Evolutionary conservation across 2,329 filamentous ascomycete genomes (phyloP).

Genomic region (Acephala macrosclerotiorum): DNA sequence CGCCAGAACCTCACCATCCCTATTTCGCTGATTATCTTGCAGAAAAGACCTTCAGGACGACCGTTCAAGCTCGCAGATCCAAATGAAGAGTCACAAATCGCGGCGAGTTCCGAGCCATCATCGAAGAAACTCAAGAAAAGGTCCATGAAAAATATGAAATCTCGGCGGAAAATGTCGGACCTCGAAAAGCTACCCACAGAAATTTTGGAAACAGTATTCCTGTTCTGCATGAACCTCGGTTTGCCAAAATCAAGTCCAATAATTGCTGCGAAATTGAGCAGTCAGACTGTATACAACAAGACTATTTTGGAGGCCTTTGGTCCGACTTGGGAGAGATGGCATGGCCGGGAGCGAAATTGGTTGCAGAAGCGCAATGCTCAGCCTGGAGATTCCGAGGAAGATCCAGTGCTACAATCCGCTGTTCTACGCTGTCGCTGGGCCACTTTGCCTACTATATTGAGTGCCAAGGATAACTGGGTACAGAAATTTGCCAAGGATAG

Average conservation of each 20-base stretch:
- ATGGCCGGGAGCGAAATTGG: conserved; percentile 14
- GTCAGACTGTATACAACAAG: conserved; percentile 35
- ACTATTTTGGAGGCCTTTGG: conserved; percentile 39
- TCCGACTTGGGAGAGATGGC: conserved; percentile 36
- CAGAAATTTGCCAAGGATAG: conserved; percentile 25
- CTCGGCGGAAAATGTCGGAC: conserved; percentile 38
- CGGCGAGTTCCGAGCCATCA: background rate
- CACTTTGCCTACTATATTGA: conserved; percentile 33
- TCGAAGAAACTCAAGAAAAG: conserved; percentile 25
- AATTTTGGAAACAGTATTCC: conserved; percentile 41
- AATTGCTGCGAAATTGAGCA: conserved; percentile 42
- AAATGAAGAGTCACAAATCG: background rate
- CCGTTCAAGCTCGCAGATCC: conserved; percentile 26
- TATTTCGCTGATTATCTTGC: background rate
- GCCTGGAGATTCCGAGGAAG: conserved; percentile 18
- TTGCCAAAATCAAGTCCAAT: conserved; percentile 42
- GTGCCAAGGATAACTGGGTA: conserved; percentile 37
- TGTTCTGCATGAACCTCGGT: conserved; percentile 39
- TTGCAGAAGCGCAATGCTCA: background rate
- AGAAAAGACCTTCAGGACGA: conserved; percentile 32
- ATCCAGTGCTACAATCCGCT: conserved; percentile 26
- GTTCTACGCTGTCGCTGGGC: conserved; percentile 43
- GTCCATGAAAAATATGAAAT: conserved; percentile 39
- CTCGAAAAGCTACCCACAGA: conserved; percentile 44
- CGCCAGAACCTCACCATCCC: background rate